Conservation (phyloP, 2,329 filamentous ascomycete genomes). For the Hypoxylon sp. region DNA sequence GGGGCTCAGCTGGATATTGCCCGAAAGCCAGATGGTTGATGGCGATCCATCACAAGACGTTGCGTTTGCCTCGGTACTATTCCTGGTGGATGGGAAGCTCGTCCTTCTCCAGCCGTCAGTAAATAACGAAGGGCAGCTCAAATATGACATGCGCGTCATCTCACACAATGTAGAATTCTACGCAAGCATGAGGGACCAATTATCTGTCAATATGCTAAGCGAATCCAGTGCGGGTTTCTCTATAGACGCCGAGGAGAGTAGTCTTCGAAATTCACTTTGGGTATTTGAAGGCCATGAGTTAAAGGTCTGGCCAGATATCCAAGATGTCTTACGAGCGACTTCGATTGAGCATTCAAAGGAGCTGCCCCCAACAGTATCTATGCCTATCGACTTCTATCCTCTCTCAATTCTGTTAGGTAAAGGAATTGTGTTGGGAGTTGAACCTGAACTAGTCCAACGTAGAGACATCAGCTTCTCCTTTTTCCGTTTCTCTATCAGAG, state of each 20-base stretch:
- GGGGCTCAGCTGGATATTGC: constrained; percentile 94
- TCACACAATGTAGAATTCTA: constrained; percentile 98
- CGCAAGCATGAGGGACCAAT: constrained; percentile 89
- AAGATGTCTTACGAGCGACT: constrained; percentile 82
- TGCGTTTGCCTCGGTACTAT: constrained; percentile 90
- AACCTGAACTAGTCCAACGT: constrained; percentile 92
- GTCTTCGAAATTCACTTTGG: constrained; percentile 90
- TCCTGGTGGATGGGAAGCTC: constrained; percentile 97
- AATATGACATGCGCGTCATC: constrained; percentile 98
- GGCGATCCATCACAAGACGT: constrained; percentile 98
- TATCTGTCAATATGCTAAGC: constrained; percentile 56
- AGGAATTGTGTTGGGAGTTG: constrained; percentile 89
- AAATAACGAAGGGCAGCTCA: constrained; percentile 84
- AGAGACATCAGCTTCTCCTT: constrained; percentile 92
- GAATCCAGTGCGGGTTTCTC: constrained; percentile 49
- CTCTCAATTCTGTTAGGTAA: constrained; percentile 89
- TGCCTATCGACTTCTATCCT: constrained; percentile 95
- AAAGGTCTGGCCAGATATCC: constrained; percentile 89
- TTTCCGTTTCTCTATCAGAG: constrained; percentile 87
- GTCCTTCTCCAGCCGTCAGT: constrained; percentile 90
- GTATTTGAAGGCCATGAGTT: constrained; percentile 90
- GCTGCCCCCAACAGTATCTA: constrained; percentile 78
- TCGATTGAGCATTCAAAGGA: constrained; percentile 76
- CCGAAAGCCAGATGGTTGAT: constrained; percentile 87
- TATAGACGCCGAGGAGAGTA: constrained; percentile 56